Evolutionary conservation across 345 rosid genomes (phyloP), one percentile per base, ranked within the genome.

Genomic region (Eucalyptus coolabah): DNA sequence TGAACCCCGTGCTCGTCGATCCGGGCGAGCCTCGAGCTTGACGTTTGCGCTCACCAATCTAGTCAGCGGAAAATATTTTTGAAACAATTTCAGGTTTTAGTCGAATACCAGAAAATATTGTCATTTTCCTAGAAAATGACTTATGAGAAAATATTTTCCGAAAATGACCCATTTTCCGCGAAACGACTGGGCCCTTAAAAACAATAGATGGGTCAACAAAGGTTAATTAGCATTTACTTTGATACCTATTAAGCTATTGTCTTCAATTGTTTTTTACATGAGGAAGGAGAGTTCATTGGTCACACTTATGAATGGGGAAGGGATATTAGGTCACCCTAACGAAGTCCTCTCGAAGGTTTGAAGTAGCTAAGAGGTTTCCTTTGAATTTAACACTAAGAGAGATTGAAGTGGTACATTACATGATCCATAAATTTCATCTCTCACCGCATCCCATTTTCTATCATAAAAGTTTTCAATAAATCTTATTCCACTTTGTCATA

Each of bases 371-470:
- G 72, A 63, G 34, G 72, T 30, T 30, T n/a, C 34, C 9, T 16
- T 63, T 30, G 10, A 30, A 63, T 63, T 63, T 30, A 63, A 14
- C 19, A 30, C 18, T 14, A 12, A 51, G 72, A 63, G 72, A 63
- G 9, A 30, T 0, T 4, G 19, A 63, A 16, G 9, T 63, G 10
- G 4, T n/a, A 30, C 1, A 63, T 5, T 30, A 16, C 5, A 63
- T 30, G 19, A 63, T 7, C 18, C 16, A 30, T 63, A 13, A 63
- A 63, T 28, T 14, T 30, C 9, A 30, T 13, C 37, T 30, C 37
- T 63, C 72, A 30, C 18, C 3, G 0, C 7, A 63, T 30, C 3
- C 4, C 5, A 4, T 14, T 63, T 13, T 63, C 4, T 30, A 63
- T 53, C 3, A 4, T 63, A 63, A 2, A 63, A 30, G 5, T 30